phyloP scores from a whole-genome alignment of 2,329 filamentous ascomycete species.

The Epichloe elymi region DNA sequence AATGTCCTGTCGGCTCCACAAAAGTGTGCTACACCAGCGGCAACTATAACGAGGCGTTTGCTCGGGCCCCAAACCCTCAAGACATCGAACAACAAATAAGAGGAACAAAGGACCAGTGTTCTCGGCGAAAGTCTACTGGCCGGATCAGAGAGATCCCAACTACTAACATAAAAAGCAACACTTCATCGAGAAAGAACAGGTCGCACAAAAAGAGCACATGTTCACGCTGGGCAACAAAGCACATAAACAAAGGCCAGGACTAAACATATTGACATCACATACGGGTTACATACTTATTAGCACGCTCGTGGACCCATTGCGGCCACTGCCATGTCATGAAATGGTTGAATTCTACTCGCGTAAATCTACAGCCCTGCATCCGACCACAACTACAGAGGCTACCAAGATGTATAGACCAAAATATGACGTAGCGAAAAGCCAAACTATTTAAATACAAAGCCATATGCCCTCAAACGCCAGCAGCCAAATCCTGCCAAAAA shows the following conservation, averaged over 20 bases:
- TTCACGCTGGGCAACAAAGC: background rate
- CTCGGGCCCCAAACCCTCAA: background rate
- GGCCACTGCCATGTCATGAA: background rate
- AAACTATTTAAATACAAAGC: constrained; percentile 14
- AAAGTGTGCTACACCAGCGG: background rate
- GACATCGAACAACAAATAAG: background rate
- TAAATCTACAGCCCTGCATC: background rate
- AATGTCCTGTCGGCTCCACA: background rate
- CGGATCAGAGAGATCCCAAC: background rate
- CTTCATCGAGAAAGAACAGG: background rate
- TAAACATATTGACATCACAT: background rate
- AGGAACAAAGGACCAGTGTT: background rate
- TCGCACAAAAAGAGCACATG: background rate
- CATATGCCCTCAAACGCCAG: constrained; percentile 22
- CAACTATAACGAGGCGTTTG: background rate
- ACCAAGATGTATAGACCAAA: constrained; percentile 13
- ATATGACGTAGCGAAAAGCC: background rate
- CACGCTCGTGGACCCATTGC: background rate
- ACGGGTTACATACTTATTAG: no score
- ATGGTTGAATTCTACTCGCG: background rate
- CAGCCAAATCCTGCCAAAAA: constrained; percentile 20
- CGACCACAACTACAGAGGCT: background rate
- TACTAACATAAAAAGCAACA: background rate
- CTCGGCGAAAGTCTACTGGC: background rate
- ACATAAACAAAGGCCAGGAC: background rate